Evolutionary conservation across 2,329 filamentous ascomycete species (phyloP), one percentile per base, ranked within the genome.

Genomic region (Cadophora sp.): DNA sequence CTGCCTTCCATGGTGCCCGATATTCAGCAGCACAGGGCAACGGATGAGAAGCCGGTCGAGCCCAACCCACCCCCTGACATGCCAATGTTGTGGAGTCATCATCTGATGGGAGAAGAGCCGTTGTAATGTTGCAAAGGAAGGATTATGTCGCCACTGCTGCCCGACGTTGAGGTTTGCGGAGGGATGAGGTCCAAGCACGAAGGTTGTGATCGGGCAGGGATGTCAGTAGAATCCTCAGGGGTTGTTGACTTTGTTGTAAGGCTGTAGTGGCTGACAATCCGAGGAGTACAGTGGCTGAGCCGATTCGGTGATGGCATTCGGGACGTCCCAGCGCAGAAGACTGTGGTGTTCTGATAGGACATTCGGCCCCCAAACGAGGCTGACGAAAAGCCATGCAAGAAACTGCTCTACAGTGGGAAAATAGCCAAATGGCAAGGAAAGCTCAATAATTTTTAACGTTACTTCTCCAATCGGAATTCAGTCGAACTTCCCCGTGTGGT

Each of bases 331-430:
- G 24, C 48, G 14, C 7, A 24, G 45, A 39, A 36, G 24, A 51
- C 45, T 51, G 48, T 56, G 13, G 48, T 24, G 11, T 33, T 24
- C 11, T 41, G 33, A 27, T 41, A 20, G 55, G 39, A 48, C n/a
- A 20, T 41, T 39, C 47, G 64, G 64, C 56, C 36, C 64, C 64
- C 47, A 66, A 14, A 50, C 48, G 24, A 61, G 63, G 63, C 39
- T 39, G 22, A 39, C 33, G 47, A 27, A 45, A 20, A 45, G 43
- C n/a, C 36, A 39, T 39, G 36, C 36, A 39, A 39, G 8, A 39
- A 39, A 39, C 36, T 39, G 6, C 13, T 18, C 43, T 18, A n/a
- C 41, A 24, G 11, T 47, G 22, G n/a, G 30, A 30, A 24, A 36
- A 36, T 62, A 18, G 45, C n/a, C 20, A 14, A 53, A 7, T 53